These are phyloP conservation scores for Ambrosiella cleistominuta DNA, from an alignment of 2,329 filamentous ascomycete genomes.

Conservation along the genomic window DNA sequence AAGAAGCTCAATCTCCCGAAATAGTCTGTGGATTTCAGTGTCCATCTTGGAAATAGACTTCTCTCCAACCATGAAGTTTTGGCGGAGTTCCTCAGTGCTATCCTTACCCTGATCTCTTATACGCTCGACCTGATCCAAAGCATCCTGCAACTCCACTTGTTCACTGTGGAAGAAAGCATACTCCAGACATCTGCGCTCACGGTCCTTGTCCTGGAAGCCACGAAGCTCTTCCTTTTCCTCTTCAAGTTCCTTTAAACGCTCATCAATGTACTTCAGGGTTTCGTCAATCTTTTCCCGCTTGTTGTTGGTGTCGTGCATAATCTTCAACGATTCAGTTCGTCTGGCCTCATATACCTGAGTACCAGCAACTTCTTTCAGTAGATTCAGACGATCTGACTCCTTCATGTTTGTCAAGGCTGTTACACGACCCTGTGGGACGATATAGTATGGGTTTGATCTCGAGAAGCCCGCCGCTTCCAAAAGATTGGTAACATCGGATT, in stretches of 20 bases:
- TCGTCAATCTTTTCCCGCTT: conserved; percentile 92
- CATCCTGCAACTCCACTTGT: conserved; percentile 58
- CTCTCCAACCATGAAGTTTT: conserved; percentile 61
- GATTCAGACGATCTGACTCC: conserved; percentile 70
- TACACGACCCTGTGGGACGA: conserved; percentile 91
- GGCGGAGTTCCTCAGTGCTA: conserved; percentile 63
- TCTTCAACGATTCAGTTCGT: conserved; percentile 79
- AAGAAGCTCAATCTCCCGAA: conserved; percentile 68
- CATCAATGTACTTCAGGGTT: conserved; percentile 76
- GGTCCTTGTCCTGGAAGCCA: conserved; percentile 86
- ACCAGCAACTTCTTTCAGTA: conserved; percentile 94
- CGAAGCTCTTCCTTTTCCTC: conserved; percentile 94
- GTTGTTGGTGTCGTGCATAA: conserved; percentile 91
- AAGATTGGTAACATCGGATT: conserved; percentile 84
- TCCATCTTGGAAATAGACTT: conserved; percentile 63
- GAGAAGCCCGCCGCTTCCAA: conserved; percentile 94
- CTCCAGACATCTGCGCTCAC: conserved; percentile 77
- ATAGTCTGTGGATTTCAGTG: conserved; percentile 58
- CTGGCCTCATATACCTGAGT: conserved; percentile 94
- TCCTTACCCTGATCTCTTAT: conserved; percentile 67
- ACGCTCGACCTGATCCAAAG: conserved; percentile 69
- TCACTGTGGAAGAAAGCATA: conserved; percentile 89
- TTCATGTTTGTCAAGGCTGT: conserved; percentile 98
- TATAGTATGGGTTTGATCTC: conserved; percentile 95
- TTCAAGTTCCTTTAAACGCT: conserved; percentile 73